Evolutionary conservation across 208 protist species (phyloP), one percentile per base, ranked within the genome.

Genomic region (Acanthamoeba sp.): DNA sequence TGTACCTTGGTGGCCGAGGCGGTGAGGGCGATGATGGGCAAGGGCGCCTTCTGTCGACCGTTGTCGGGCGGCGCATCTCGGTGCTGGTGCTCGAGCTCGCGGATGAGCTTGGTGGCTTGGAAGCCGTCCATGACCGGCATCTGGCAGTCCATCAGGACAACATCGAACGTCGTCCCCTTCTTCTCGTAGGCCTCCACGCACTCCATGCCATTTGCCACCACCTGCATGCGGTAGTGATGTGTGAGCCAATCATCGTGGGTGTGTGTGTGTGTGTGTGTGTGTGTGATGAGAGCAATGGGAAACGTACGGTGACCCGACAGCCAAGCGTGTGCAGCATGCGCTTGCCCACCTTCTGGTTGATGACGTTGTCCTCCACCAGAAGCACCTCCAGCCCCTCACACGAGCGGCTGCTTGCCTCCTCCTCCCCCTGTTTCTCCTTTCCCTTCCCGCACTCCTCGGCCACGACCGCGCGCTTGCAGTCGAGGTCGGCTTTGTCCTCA

Each of bases 121-220:
- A 93, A 93, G 40, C 88, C 88, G 24, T 93, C 88, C 88, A 93
- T 93, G 18, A 93, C 34, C 16, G 88, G 88, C 80, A 82, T 82
- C 71, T 82, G 71, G 40, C 71, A 82, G 40, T 82, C 71, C 71
- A 82, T 82, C 7, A 82, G 71, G 0, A 82, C 24, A 10, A 82
- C 16, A 24, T 82, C 38, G 18, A n/a, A 48, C n/a, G 9, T 14
- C 62, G 29, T 14, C 62, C 1, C 29, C 62, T 36, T 69, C n/a
- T 82, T 1, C 16, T 48, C 71, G 0, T 5, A 12, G 36, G 4
- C 16, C 71, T 27, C 16, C 1, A 82, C 38, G 22, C 71, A 82
- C 71, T 82, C 71, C 9, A 29, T 14, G 34, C 71, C 71, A 27
- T 62, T 88, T 12, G 16, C 50, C 27, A n/a, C 80, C 16, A 88